Evolutionary conservation across 441 rosid species (phyloP).

Genomic region (Kokia cookei): DNA sequence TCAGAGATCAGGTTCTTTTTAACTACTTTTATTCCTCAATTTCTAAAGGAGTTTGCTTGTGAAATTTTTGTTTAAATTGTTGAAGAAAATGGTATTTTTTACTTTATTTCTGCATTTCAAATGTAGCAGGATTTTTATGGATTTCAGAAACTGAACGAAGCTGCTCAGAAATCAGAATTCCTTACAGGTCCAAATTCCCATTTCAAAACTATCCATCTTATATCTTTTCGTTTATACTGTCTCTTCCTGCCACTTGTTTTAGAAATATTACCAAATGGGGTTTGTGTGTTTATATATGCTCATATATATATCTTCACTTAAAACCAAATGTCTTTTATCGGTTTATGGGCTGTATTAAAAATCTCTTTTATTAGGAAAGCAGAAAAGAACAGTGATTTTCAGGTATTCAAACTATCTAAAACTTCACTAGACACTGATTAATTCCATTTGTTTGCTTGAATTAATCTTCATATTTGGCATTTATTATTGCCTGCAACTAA

Average conservation of each 20-base stretch:
- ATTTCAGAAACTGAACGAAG: slow-evolving; percentile 53
- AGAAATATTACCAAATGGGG: not conserved
- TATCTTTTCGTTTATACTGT: not conserved
- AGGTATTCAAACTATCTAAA: not conserved
- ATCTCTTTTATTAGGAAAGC: not conserved
- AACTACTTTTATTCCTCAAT: not conserved
- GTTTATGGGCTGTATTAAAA: not conserved
- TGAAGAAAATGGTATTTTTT: not conserved
- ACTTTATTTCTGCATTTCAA: slow-evolving; percentile 7
- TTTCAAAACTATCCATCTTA: not conserved
- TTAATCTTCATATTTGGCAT: not conserved
- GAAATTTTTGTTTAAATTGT: not conserved
- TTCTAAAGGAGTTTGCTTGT: slow-evolving; percentile 1
- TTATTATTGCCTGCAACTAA: not conserved
- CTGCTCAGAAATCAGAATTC: slow-evolving; percentile 60
- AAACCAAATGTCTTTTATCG: not conserved
- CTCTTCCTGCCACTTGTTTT: not conserved
- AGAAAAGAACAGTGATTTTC: not conserved
- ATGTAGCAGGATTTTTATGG: slow-evolving; percentile 63
- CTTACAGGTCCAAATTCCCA: slow-evolving; percentile 36
- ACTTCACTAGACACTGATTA: not conserved
- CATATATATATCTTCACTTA: not conserved
- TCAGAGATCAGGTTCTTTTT: slow-evolving; percentile 44
- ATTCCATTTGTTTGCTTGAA: not conserved
- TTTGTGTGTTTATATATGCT: too few species aligned